These are phyloP conservation scores for Rhododendron henanense DNA, from an alignment of 148 eudicot species.

Conservation along the genomic window DNA sequence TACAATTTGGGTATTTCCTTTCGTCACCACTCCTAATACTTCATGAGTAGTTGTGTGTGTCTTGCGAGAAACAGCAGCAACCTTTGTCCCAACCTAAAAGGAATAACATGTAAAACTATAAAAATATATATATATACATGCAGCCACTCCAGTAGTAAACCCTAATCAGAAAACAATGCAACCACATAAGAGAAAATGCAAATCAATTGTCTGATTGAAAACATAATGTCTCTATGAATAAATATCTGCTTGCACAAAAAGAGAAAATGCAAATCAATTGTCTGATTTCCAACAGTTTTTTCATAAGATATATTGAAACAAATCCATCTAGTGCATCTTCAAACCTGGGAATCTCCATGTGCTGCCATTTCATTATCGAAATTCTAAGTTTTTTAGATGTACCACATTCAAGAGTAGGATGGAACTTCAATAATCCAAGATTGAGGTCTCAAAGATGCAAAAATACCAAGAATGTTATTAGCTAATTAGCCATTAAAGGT, in stretches of 20 bases:
- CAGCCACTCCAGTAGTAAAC: not conserved
- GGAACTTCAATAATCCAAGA: not conserved
- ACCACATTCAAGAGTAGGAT: not conserved
- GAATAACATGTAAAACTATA: not conserved
- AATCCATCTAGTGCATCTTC: not conserved
- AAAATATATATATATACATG: not conserved
- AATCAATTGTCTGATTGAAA: not conserved
- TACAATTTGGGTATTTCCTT: slow-evolving; percentile 89
- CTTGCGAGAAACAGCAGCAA: slow-evolving; percentile 95
- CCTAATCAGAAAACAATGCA: not conserved
- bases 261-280: not conserved
- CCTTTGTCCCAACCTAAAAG: slow-evolving; percentile 88
- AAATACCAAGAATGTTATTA: not conserved
- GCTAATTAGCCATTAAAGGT: not conserved
- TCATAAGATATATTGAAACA: not conserved
- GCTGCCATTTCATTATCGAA: not conserved
- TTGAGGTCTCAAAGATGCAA: not conserved
- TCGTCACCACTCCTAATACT: slow-evolving; percentile 87
- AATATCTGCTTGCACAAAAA: not conserved
- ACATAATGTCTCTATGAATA: not conserved
- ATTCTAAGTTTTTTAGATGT: not conserved
- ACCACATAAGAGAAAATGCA: no score
- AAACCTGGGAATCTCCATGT: not conserved
- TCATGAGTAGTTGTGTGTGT: slow-evolving; percentile 91
- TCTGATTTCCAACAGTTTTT: not conserved